phyloP scores from a whole-genome alignment of 1,284 basidiomycete species.

The Heterobasidion irregulare region DNA sequence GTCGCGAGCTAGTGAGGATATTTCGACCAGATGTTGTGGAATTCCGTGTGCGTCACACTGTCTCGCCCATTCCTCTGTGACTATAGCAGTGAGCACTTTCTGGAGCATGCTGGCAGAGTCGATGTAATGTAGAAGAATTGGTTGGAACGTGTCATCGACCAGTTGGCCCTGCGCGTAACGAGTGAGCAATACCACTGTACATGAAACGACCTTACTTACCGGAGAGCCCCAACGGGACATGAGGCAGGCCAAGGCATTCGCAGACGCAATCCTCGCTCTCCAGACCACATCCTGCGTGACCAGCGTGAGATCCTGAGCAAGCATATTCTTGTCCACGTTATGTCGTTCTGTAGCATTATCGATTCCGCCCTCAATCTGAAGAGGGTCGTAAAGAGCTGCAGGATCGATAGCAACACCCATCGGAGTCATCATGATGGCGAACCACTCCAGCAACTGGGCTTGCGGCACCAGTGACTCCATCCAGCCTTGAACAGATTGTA shows the following conservation, averaged over 20 bases:
- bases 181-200: constrained; percentile 1
- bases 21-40: constrained; percentile 38
- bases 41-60: constrained; percentile 31
- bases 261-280: constrained; percentile 76
- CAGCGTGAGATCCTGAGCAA: constrained; percentile 85
- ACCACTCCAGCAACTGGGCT: constrained; percentile 69
- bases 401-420: constrained; percentile 78
- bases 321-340: constrained; percentile 96
- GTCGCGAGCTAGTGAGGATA: constrained; percentile 54
- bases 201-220: constrained; percentile 26
- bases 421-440: constrained; percentile 86
- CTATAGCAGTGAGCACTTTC: constrained; percentile 76
- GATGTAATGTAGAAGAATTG: constrained; percentile 73
- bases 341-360: constrained; percentile 58
- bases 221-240: constrained; percentile 60
- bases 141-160: constrained; percentile 57
- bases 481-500: constrained; percentile 36
- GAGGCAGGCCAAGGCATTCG: constrained; percentile 73
- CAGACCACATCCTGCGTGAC: constrained; percentile 76
- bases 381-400: constrained; percentile 63
- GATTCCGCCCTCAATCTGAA: constrained; percentile 33
- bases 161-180: constrained; percentile 18
- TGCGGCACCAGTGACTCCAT: constrained; percentile 46
- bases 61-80: constrained; percentile 93
- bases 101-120: constrained; percentile 89